Evolutionary conservation across 768 basidiomycete species (phyloP).

Genomic region (Podaxis rugospora): DNA sequence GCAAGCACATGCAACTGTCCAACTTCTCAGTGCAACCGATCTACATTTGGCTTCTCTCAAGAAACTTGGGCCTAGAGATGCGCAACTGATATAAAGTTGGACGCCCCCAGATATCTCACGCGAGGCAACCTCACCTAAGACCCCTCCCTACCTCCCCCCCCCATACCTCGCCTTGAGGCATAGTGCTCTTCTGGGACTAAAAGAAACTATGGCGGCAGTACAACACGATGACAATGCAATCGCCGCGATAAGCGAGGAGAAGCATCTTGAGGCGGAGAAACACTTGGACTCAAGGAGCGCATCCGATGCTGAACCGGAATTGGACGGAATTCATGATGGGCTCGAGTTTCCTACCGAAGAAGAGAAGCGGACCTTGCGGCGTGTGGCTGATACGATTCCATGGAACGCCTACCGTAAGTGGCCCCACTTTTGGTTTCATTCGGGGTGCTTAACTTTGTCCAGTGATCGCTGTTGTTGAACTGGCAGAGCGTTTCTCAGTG

Average conservation of each 20-base stretch:
- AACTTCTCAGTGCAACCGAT: neutral
- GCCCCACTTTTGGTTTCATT: conserved; percentile 1
- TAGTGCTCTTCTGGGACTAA: neutral
- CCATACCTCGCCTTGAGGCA: no score
- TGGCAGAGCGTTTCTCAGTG: conserved; percentile 74
- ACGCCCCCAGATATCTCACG: neutral
- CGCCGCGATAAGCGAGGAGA: conserved; percentile 14
- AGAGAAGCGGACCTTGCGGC: conserved; percentile 52
- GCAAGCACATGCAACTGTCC: conserved; percentile 2
- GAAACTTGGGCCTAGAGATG: neutral
- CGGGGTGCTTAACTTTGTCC: neutral
- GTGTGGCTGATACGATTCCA: conserved; percentile 55
- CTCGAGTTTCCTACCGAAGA: conserved; percentile 63
- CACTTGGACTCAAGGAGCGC: neutral
- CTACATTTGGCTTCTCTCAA: neutral
- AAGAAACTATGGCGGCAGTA: neutral
- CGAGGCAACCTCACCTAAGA: neutral
- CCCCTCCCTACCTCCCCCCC: neutral
- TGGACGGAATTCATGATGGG: conserved; percentile 40
- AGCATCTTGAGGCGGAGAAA: conserved; percentile 16
- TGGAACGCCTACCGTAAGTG: conserved; percentile 52
- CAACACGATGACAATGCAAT: conserved; percentile 8
- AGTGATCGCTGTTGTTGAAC: conserved; percentile 66
- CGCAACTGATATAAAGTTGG: neutral
- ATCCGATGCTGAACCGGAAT: conserved; percentile 15